These are phyloP conservation scores for Suhomyces panamericanus DNA, from an alignment of 1,139 yeast species.

Conservation along the genomic window DNA sequence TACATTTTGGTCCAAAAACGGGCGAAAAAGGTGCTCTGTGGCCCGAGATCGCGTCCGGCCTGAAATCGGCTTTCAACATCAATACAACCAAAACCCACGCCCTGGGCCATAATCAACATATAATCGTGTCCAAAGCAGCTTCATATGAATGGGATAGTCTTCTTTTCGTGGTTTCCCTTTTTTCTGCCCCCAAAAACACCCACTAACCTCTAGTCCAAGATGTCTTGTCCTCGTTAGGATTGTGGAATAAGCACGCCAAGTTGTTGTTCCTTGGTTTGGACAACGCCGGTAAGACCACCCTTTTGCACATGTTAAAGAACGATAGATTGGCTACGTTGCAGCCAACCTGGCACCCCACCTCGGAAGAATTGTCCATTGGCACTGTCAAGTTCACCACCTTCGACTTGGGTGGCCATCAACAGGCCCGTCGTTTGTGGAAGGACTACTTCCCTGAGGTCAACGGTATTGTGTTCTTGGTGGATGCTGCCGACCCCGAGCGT, in stretches of 20 bases:
- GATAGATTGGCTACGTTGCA: conserved; percentile 97
- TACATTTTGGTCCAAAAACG: not conserved
- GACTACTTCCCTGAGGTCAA: conserved; percentile 99
- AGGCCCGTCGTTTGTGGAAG: conserved; percentile 99
- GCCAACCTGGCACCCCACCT: conserved; percentile 98
- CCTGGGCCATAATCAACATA: not conserved
- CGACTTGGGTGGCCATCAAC: conserved; percentile 97
- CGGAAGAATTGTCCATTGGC: conserved; percentile 97
- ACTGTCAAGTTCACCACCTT: conserved; percentile 95
- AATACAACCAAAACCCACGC: not conserved
- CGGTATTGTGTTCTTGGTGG: conserved; percentile 95
- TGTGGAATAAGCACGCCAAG: conserved; percentile 98
- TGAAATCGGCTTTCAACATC: not conserved
- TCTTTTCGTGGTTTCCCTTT: too few species aligned
- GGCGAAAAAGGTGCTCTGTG: not conserved
- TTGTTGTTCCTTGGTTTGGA: conserved; percentile 92
- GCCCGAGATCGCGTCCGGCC: not conserved
- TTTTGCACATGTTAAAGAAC: conserved; percentile 94
- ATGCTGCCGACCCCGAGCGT: conserved; percentile 95
- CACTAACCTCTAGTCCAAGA: conserved; percentile 68
- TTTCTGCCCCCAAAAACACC: not conserved
- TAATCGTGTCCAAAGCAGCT: not conserved
- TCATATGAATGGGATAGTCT: not conserved
- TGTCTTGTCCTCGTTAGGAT: conserved; percentile 87
- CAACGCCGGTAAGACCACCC: conserved; percentile 97